A percentile compares a stretch with the other conserved stretches of the same genome.
Evolutionary conservation across 192 early-diverging fungal species (phyloP).

Genomic region (Coemansia sp.): DNA sequence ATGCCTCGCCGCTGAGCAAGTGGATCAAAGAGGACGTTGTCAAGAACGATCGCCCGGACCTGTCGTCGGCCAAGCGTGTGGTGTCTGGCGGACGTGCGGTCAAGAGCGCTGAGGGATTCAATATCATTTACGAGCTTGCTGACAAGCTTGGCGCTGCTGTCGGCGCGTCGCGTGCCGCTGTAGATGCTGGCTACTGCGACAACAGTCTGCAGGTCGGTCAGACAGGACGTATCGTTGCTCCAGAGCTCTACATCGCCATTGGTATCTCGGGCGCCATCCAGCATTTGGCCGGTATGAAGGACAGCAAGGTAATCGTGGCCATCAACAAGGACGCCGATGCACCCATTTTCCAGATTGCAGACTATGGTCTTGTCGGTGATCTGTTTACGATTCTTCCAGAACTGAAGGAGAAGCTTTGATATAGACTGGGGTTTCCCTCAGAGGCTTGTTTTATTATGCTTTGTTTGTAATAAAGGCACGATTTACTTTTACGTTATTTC

Average conservation of each 20-base stretch:
- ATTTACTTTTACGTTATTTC: neutral
- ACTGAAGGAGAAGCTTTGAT: constrained; percentile 81
- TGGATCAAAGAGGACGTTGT: constrained; percentile 88
- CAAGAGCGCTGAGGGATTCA: constrained; percentile 95
- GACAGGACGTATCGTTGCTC: constrained; percentile 97
- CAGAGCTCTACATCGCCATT: constrained; percentile 92
- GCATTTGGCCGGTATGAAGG: constrained; percentile 99
- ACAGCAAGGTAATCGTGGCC: constrained; percentile 96
- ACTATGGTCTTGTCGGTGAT: constrained; percentile 95
- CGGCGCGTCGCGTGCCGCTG: constrained; percentile 96
- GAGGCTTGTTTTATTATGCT: neutral
- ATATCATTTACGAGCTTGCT: constrained; percentile 83
- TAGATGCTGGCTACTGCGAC: constrained; percentile 94
- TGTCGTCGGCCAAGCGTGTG: constrained; percentile 82
- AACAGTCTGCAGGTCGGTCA: constrained; percentile 98
- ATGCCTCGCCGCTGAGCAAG: constrained; percentile 61
- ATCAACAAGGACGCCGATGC: constrained; percentile 99
- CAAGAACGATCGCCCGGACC: constrained; percentile 94
- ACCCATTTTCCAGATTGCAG: constrained; percentile 97
- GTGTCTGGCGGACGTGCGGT: constrained; percentile 94
- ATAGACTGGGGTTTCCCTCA: neutral
- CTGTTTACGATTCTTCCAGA: constrained; percentile 92
- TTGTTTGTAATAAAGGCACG: neutral
- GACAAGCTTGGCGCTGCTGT: constrained; percentile 94
- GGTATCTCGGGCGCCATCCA: constrained; percentile 97